Percentiles rank a stretch among this genome's conserved stretches.
These are phyloP conservation scores for Coprinopsis cinerea DNA, from an alignment of 768 basidiomycete species.

Conservation along the genomic window DNA sequence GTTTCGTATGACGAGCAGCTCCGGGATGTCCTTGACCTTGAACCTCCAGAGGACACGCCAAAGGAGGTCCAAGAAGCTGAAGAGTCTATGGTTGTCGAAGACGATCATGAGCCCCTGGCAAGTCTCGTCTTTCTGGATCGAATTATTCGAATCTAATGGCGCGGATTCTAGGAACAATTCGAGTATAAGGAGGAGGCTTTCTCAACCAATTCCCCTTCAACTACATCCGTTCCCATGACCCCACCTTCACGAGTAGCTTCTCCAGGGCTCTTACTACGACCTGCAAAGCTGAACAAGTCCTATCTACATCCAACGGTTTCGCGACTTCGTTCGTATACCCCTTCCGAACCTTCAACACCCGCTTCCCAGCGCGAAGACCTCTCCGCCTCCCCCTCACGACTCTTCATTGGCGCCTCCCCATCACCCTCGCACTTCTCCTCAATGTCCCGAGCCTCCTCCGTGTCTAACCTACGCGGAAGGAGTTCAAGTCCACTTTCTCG, in stretches of 20 bases:
- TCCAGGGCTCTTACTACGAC: constrained; percentile 26
- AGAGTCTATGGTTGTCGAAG: constrained; percentile 30
- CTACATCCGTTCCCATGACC: constrained; percentile 30
- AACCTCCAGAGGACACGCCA: constrained; percentile 46
- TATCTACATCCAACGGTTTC: constrained; percentile 74
- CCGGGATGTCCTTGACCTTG: constrained; percentile 65
- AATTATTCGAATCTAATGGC: constrained; percentile 7
- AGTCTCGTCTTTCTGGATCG: constrained; percentile 9
- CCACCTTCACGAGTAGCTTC: constrained; percentile 34
- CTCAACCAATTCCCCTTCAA: constrained; percentile 31
- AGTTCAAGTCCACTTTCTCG: no score
- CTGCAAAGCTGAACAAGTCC: constrained; percentile 41
- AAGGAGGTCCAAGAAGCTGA: constrained; percentile 38
- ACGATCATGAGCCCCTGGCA: constrained; percentile 27
- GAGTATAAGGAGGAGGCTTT: constrained; percentile 23
- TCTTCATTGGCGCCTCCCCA: constrained; percentile 41
- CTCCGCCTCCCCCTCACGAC: constrained; percentile 16
- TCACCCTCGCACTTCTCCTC: constrained; percentile 63
- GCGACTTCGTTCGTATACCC: constrained; percentile 67
- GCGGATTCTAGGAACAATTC: constrained; percentile 21
- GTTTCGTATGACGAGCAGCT: constrained; percentile 63
- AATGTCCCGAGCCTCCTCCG: constrained; percentile 62
- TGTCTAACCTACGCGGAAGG: constrained; percentile 41
- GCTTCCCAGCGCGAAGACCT: constrained; percentile 27
- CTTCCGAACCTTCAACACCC: constrained; percentile 21